A percentile compares a stretch with the other conserved stretches of the same genome.
Conservation (phyloP, 768 basidiomycete genomes). For the button mushroom (Agaricus bisporus) region DNA sequence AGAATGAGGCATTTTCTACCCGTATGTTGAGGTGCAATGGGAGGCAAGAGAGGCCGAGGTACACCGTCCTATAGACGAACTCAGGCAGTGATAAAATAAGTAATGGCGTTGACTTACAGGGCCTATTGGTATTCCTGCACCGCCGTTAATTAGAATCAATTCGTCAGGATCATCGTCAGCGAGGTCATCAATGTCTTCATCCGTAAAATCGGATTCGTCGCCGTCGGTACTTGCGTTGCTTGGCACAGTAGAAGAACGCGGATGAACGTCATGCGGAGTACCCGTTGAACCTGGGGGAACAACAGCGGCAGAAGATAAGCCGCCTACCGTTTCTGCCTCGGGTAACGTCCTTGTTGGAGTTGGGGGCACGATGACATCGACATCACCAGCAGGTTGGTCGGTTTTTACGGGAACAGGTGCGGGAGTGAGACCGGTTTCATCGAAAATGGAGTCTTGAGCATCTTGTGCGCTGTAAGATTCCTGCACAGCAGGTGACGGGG, state of each 20-base stretch:
- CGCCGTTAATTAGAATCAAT: constrained; percentile 76
- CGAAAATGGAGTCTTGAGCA: constrained; percentile 1
- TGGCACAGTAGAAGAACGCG: constrained; percentile 18
- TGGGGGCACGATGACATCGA: constrained; percentile 32
- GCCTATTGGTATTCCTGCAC: constrained; percentile 92
- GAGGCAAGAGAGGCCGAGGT: constrained; percentile 84
- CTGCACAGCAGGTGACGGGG: constrained; percentile 2
- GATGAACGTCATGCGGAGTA: background rate
- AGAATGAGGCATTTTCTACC: constrained; percentile 95
- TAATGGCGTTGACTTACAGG: constrained; percentile 51
- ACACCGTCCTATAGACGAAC: constrained; percentile 61
- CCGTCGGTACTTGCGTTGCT: constrained; percentile 38
- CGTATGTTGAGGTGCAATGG: constrained; percentile 68
- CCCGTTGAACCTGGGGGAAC: constrained; percentile 85
- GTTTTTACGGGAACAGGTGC: constrained; percentile 15
- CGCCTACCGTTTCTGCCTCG: constrained; percentile 77
- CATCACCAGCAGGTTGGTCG: constrained; percentile 14
- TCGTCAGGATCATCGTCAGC: constrained; percentile 85
- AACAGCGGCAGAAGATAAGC: constrained; percentile 86
- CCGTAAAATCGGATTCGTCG: constrained; percentile 63
- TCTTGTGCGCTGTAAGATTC: background rate
- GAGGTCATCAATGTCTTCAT: constrained; percentile 56
- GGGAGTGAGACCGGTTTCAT: constrained; percentile 2
- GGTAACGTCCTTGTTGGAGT: constrained; percentile 35
- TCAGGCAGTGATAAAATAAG: background rate